Percentiles rank a stretch among this genome's conserved stretches.
Evolutionary conservation across 2,329 filamentous ascomycete genomes (phyloP).

Genomic region (Alternaria panax): DNA sequence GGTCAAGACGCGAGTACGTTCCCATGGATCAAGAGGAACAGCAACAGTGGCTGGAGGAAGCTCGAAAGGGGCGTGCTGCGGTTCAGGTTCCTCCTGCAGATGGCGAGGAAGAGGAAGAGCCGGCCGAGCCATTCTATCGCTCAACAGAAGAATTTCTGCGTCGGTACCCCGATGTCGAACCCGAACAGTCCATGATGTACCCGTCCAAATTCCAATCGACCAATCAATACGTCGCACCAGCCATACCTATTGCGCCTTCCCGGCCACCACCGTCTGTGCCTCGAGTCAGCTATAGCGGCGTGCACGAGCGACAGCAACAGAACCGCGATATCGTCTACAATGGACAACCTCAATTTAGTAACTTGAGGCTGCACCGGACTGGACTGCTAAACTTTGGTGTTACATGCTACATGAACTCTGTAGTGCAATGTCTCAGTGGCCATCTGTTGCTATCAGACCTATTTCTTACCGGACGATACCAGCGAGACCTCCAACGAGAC

Average conservation of each 20-base stretch:
- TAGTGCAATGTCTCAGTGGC: slow-evolving; percentile 80
- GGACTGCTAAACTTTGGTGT: slow-evolving; percentile 82
- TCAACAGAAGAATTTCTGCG: slow-evolving; percentile 85
- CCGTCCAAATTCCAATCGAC: slow-evolving; percentile 49
- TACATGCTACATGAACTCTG: slow-evolving; percentile 93
- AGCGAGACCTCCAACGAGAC: slow-evolving; percentile 63
- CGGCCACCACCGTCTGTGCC: slow-evolving; percentile 66
- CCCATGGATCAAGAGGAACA: slow-evolving; percentile 84
- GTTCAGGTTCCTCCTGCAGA: slow-evolving; percentile 43
- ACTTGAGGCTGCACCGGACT: slow-evolving; percentile 65
- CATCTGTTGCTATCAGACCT: slow-evolving; percentile 68
- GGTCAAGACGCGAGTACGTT: slow-evolving; percentile 66
- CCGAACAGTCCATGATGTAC: slow-evolving; percentile 62
- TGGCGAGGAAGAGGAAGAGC: slow-evolving; percentile 43
- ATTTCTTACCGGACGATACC: slow-evolving; percentile 71
- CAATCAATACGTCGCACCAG: slow-evolving; percentile 58
- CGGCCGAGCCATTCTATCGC: slow-evolving; percentile 59
- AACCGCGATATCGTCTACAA: slow-evolving; percentile 54
- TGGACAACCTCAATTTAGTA: slow-evolving; percentile 53
- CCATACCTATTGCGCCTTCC: slow-evolving; percentile 66
- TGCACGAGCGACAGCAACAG: slow-evolving; percentile 65
- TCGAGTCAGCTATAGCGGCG: slow-evolving; percentile 78
- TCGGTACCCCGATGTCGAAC: slow-evolving; percentile 74
- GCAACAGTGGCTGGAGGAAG: slow-evolving; percentile 77
- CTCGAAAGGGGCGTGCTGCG: slow-evolving; percentile 70